Base-by-base conservation (phyloP, 805 yeast species). In the Spathaspora girioi region DNA sequence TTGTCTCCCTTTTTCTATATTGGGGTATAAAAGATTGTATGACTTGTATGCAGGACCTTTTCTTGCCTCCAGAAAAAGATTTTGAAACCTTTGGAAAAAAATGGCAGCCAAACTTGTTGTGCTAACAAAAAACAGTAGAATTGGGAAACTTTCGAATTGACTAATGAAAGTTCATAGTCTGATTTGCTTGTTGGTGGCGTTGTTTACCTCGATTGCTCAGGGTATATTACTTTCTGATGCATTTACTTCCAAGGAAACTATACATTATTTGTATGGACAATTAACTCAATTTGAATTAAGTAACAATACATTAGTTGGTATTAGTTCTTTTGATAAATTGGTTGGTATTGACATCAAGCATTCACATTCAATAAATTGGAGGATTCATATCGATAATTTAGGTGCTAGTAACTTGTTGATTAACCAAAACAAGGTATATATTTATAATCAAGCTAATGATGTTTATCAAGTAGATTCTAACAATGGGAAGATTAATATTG, bases 211-310 rank as follows among this genome's bases (percentile, higher is more conserved):
- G n/a, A 23, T 47, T 5, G 44, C 35, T 18, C 29, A 35, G 19
- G 52, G 50, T 18, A 43, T 54, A 8, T 14, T 47, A 18, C 43
- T 50, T 14, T 50, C 47, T 42, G 53, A 51, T 41, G 56, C 56
- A 11, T 54, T 54, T 18, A 41, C 50, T 11, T 15, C 43, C 6
- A 38, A 40, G 40, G 54, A 51, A 42, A 46, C 48, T n/a, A 29
- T 51, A 31, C 48, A 51, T 44, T 48, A 48, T 32, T 29, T 51
- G 38, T 51, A 43, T 38, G 38, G 47, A 15, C 32, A 48, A 20
- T 43, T 51, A 23, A 29, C 5, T 3, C 11, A 45, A 11, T 14
- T 49, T 8, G n/a, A 26, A 9, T 32, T 49, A 17, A 31, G 14
- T n/a, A 45, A 49, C 23, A 27, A 46, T 44, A 38, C 38, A 2